Evolutionary conservation across 139 green algal genomes (phyloP).

Genomic region (Chlamydomonas applanata): DNA sequence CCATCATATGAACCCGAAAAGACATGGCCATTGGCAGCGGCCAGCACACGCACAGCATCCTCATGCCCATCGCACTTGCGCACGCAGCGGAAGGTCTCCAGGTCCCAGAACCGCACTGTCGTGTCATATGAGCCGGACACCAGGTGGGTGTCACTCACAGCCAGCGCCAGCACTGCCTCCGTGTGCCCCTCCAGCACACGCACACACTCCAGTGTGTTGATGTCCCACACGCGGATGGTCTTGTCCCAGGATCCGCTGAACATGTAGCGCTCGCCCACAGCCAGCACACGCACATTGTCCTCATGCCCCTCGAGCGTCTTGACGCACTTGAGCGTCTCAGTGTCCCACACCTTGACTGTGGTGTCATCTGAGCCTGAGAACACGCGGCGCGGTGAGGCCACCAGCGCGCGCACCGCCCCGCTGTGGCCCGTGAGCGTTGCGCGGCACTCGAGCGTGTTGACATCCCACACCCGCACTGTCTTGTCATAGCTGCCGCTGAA

Average conservation of each 20-base stretch:
- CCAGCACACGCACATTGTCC: constrained; percentile 92
- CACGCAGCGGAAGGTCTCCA: constrained; percentile 76
- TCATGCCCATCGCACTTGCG: constrained; percentile 87
- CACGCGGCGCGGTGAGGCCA: constrained; percentile 63
- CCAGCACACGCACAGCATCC: constrained; percentile 90
- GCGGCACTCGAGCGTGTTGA: constrained; percentile 52
- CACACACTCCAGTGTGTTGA: constrained; percentile 69
- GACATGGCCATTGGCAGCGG: constrained; percentile 66
- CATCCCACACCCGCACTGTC: constrained; percentile 87
- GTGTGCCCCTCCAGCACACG: constrained; percentile 85
- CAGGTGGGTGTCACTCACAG: constrained; percentile 62
- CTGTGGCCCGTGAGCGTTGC: constrained; percentile 69
- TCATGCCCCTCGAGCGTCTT: constrained; percentile 84
- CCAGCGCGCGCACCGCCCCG: constrained; percentile 80
- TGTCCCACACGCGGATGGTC: constrained; percentile 87
- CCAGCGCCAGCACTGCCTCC: constrained; percentile 91
- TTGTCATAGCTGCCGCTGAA: constrained; percentile 90
- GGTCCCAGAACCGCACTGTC: constrained; percentile 87
- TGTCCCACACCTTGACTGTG: constrained; percentile 90
- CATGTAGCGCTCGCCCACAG: constrained; percentile 66
- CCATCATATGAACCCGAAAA: constrained; percentile 91
- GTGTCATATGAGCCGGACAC: constrained; percentile 83
- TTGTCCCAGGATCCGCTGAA: constrained; percentile 94
- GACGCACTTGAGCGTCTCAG: constrained; percentile 73
- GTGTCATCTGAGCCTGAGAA: constrained; percentile 90